Conservation (phyloP, 495 filamentous ascomycete species). For the Pyronema domesticum region DNA sequence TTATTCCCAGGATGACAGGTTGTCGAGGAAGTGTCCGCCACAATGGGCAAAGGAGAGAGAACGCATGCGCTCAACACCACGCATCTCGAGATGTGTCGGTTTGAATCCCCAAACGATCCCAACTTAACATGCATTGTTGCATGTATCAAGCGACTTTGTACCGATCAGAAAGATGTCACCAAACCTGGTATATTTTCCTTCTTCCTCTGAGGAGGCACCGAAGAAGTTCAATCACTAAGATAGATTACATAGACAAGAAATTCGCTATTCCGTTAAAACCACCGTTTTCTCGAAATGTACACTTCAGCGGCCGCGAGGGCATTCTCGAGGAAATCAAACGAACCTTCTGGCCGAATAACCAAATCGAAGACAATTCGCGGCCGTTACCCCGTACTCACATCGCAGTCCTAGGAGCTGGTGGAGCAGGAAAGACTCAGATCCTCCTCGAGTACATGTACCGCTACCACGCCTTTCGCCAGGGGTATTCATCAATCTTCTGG, state of each 20-base stretch:
- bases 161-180: background rate
- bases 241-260: background rate
- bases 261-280: background rate
- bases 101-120: background rate
- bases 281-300: background rate
- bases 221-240: background rate
- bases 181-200: background rate
- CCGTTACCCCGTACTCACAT: background rate
- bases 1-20: conserved; percentile 1
- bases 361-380: background rate
- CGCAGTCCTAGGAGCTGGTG: background rate
- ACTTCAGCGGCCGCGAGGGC: conserved; percentile 2
- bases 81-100: conserved; percentile 2
- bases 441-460: conserved; percentile 9
- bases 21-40: conserved; percentile 7
- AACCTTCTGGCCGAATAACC: background rate
- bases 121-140: background rate
- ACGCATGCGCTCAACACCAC: conserved; percentile 1
- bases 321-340: background rate
- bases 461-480: background rate
- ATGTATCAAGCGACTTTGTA: conserved; percentile 1
- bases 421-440: conserved; percentile 9
- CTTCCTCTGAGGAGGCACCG: no score
- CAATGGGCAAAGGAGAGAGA: conserved; percentile 2
- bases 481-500: conserved; percentile 11